Conservation (phyloP, 2,329 filamentous ascomycete genomes). For the Ophiosphaerella herpotricha region DNA sequence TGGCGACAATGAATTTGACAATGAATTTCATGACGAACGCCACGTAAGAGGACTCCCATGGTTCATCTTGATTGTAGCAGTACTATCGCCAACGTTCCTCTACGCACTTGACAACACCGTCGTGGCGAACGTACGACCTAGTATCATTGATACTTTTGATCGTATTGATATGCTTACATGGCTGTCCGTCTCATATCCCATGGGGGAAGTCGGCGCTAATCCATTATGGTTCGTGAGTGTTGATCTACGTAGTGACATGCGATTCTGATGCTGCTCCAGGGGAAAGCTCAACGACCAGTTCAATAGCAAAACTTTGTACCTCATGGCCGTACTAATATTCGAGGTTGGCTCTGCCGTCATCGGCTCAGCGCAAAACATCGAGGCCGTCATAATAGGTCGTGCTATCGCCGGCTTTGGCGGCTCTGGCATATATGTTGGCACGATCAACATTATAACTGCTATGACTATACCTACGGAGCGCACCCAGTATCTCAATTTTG, state of each 20-base stretch:
- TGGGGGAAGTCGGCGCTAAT: constrained; percentile 1
- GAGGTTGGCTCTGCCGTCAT: constrained; percentile 33
- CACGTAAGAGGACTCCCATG: constrained; percentile 2
- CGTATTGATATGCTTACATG: constrained; percentile 1
- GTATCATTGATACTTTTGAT: constrained; percentile 12
- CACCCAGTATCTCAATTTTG: constrained; percentile 40
- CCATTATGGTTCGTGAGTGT: background rate
- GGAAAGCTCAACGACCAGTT: constrained; percentile 40
- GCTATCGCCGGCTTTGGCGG: constrained; percentile 53
- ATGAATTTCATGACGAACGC: background rate
- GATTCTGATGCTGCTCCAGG: background rate
- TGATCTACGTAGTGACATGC: too few relatives aligned
- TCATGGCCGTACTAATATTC: constrained; percentile 32
- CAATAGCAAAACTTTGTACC: constrained; percentile 50
- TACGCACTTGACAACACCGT: constrained; percentile 39
- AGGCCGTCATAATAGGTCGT: constrained; percentile 46
- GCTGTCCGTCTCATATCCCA: constrained; percentile 1
- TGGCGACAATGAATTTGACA: too few relatives aligned
- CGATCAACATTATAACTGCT: constrained; percentile 16
- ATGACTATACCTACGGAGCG: constrained; percentile 12
- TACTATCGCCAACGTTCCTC: constrained; percentile 22
- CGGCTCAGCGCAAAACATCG: constrained; percentile 31
- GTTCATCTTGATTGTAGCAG: constrained; percentile 4
- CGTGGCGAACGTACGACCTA: constrained; percentile 27
- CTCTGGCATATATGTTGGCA: constrained; percentile 49